These are phyloP conservation scores for Bipolaris bicolor DNA, from an alignment of 2,329 filamentous ascomycete species.

Conservation along the genomic window DNA sequence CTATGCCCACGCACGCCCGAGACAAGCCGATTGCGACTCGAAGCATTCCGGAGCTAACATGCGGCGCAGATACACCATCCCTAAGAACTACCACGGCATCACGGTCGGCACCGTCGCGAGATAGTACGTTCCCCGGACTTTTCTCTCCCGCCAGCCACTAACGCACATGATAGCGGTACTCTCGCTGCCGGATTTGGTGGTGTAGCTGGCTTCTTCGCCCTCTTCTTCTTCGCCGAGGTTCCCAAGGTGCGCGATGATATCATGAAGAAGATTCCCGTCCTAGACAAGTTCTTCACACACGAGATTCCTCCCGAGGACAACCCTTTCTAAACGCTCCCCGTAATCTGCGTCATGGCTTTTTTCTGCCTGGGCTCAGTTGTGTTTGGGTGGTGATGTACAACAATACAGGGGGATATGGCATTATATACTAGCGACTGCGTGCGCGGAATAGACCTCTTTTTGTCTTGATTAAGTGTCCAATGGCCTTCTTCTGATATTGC, in stretches of 20 bases:
- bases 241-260: constrained; percentile 68
- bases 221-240: constrained; percentile 70
- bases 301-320: constrained; percentile 69
- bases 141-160: constrained; percentile 6
- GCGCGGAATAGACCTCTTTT: constrained; percentile 41
- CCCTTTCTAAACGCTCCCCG: constrained; percentile 52
- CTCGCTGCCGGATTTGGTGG: constrained; percentile 63
- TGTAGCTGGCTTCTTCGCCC: constrained; percentile 62
- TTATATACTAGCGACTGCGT: constrained; percentile 34
- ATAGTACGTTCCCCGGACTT: constrained; percentile 51
- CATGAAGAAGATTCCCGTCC: constrained; percentile 64
- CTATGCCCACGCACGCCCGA: neutral
- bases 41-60: constrained; percentile 22
- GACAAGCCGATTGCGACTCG: neutral
- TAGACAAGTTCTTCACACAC: constrained; percentile 63
- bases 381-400: constrained; percentile 20
- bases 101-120: constrained; percentile 50
- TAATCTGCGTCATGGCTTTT: constrained; percentile 8
- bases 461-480: constrained; percentile 10
- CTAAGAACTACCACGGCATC: constrained; percentile 58
- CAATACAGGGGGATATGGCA: constrained; percentile 15
- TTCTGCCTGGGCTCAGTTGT: neutral
- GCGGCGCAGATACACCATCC: constrained; percentile 57
- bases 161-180: constrained; percentile 34
- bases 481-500: constrained; percentile 8